Evolutionary conservation across 164 flowering plant genomes (phyloP).

Genomic region (Euptelea pleiosperma): DNA sequence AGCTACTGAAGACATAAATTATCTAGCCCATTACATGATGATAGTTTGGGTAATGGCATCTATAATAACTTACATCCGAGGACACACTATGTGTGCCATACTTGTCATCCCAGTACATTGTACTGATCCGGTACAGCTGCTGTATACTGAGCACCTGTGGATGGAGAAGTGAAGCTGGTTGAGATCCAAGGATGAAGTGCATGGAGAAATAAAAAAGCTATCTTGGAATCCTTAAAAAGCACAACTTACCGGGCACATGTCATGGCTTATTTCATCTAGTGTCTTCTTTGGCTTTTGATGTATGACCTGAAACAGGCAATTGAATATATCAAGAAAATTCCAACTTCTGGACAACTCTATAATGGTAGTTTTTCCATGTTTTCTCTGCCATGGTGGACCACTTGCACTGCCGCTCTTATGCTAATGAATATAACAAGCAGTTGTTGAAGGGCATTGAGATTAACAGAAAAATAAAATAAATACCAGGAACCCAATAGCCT

Average conservation of each 20-base stretch:
- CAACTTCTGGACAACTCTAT: neutral
- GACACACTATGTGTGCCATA: constrained; percentile 61
- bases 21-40: constrained; percentile 12
- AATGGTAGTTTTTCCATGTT: neutral
- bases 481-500: constrained; percentile 98
- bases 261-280: constrained; percentile 59
- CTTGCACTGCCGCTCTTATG: neutral
- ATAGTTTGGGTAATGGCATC: constrained; percentile 33
- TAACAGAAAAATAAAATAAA: constrained; percentile 7
- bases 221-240: neutral
- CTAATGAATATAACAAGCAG: neutral
- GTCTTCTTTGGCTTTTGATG: constrained; percentile 29
- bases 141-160: constrained; percentile 56
- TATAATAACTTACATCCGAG: constrained; percentile 48
- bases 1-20: neutral
- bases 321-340: neutral
- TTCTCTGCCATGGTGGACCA: too few species aligned
- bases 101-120: constrained; percentile 71
- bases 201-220: neutral
- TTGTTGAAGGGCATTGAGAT: neutral
- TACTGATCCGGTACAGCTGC: constrained; percentile 57
- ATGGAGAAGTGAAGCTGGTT: constrained; percentile 6
- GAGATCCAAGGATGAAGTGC: neutral
- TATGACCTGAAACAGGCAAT: constrained; percentile 26
- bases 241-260: constrained; percentile 48